These are phyloP conservation scores for Biscogniauxia sp. DNA, from an alignment of 2,329 filamentous ascomycete species.

Conservation along the genomic window DNA sequence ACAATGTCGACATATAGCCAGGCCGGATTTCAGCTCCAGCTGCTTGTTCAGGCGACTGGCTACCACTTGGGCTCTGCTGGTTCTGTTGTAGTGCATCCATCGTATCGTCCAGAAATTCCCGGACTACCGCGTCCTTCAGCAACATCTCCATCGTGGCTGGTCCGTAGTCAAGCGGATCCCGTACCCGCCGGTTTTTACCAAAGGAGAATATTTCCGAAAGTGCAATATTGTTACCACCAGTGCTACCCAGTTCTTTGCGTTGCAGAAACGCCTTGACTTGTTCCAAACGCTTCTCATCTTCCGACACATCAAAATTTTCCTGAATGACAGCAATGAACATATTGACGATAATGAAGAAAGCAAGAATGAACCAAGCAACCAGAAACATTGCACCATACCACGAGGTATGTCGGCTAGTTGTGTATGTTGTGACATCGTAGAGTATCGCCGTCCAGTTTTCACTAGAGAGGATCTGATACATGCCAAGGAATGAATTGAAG, in stretches of 20 bases:
- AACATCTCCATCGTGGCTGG: constrained; percentile 94
- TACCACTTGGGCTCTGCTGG: constrained; percentile 15
- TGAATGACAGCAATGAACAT: constrained; percentile 99
- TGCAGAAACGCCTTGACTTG: constrained; percentile 95
- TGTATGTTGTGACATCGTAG: constrained; percentile 74
- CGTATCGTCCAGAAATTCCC: constrained; percentile 85
- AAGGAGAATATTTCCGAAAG: constrained; percentile 69
- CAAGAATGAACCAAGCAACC: constrained; percentile 91
- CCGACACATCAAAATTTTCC: constrained; percentile 97
- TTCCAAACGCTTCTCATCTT: constrained; percentile 95
- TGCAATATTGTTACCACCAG: constrained; percentile 69
- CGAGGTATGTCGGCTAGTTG: constrained; percentile 64
- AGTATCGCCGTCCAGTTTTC: constrained; percentile 93
- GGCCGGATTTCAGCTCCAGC: constrained; percentile 48
- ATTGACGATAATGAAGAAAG: constrained; percentile 94
- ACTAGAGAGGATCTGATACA: constrained; percentile 95
- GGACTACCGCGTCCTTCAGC: constrained; percentile 91
- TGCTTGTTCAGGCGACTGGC: constrained; percentile 34
- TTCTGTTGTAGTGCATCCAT: constrained; percentile 42
- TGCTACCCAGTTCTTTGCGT: constrained; percentile 76
- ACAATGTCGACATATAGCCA: constrained; percentile 58
- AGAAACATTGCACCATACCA: constrained; percentile 93
- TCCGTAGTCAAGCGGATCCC: constrained; percentile 88
- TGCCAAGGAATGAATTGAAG: constrained; percentile 93
- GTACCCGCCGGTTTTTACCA: constrained; percentile 56